Percentiles rank a stretch among this genome's conserved stretches.
These are phyloP conservation scores for Xylaria sp. DNA, from an alignment of 495 filamentous ascomycete genomes.

Conservation along the genomic window DNA sequence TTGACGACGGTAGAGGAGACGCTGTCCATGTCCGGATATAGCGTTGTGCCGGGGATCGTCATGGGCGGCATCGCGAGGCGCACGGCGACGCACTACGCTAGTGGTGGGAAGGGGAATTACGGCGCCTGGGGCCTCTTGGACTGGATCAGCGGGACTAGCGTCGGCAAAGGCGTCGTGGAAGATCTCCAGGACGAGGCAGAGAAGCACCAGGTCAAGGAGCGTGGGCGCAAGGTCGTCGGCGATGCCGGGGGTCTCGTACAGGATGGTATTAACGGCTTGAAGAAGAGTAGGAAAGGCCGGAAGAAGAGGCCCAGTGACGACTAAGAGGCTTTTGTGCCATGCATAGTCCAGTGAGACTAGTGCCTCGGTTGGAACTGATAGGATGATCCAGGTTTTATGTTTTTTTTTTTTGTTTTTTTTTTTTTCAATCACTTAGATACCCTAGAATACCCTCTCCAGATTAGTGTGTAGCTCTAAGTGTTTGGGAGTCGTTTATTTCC, in stretches of 20 bases:
- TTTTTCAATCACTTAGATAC: slow-evolving; percentile 16
- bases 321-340: not conserved
- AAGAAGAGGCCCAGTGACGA: slow-evolving; percentile 52
- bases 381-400: not conserved
- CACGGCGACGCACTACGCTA: slow-evolving; percentile 70
- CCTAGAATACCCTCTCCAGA: slow-evolving; percentile 8
- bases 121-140: slow-evolving; percentile 81
- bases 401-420: too few species aligned
- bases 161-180: slow-evolving; percentile 64
- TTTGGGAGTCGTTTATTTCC: not conserved
- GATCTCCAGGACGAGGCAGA: slow-evolving; percentile 62
- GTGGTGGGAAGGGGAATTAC: slow-evolving; percentile 72
- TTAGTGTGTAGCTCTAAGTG: not conserved
- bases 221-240: slow-evolving; percentile 47
- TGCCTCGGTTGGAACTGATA: not conserved
- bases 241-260: slow-evolving; percentile 46
- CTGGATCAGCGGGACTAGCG: slow-evolving; percentile 73
- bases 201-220: slow-evolving; percentile 63
- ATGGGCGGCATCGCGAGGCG: slow-evolving; percentile 76
- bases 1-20: slow-evolving; percentile 78
- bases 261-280: slow-evolving; percentile 44
- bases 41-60: slow-evolving; percentile 73
- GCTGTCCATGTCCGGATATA: slow-evolving; percentile 80
- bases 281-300: slow-evolving; percentile 45
- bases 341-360: too few species aligned